phyloP scores from a whole-genome alignment of 257 asterid species.

The Gardenia jasminoides region DNA sequence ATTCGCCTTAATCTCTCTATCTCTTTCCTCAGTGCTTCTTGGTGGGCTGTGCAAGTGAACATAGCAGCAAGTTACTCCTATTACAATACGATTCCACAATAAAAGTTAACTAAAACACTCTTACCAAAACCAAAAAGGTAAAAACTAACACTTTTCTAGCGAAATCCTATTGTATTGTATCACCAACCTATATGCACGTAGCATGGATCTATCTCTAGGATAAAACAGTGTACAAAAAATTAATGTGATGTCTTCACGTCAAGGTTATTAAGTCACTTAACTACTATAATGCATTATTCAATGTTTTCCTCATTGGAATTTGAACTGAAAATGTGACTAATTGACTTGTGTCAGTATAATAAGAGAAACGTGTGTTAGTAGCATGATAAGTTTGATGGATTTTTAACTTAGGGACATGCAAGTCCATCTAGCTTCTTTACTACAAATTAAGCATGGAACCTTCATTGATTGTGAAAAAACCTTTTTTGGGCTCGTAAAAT shows the following conservation, averaged over 20 bases:
- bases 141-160: neutral
- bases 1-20: conserved; percentile 69
- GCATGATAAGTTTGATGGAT: neutral
- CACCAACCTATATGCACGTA: too few relatives aligned
- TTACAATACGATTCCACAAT: too few relatives aligned
- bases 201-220: too few relatives aligned
- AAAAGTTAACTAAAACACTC: neutral
- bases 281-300: neutral
- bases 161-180: neutral
- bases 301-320: neutral
- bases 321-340: neutral
- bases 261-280: conserved; percentile 11
- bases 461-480: conserved; percentile 3
- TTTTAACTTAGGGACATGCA: neutral
- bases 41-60: conserved; percentile 59
- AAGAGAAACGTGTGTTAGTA: too few relatives aligned
- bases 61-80: neutral
- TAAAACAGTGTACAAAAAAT: neutral
- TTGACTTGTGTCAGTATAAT: neutral
- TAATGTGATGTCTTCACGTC: neutral
- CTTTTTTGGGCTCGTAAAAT: neutral
- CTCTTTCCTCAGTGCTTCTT: conserved; percentile 86
- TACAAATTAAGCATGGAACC: neutral
- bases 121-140: neutral
- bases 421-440: conserved; percentile 12